These are phyloP conservation scores for Sphaerobolus stellatus DNA, from an alignment of 1,284 basidiomycete genomes.

Conservation along the genomic window DNA sequence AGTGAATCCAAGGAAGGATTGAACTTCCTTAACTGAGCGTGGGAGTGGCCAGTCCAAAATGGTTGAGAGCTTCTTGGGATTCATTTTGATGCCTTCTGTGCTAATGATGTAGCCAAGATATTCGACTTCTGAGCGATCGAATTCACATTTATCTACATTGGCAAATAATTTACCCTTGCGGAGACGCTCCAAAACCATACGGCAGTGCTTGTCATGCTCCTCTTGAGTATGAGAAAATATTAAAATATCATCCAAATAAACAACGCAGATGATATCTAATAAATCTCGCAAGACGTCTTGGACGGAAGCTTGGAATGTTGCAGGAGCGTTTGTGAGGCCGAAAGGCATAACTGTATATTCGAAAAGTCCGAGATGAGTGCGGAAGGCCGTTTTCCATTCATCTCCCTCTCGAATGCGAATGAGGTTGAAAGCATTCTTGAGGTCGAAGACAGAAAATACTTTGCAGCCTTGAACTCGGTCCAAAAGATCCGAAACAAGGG, in stretches of 20 bases:
- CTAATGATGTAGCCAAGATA: too few species aligned
- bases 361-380: constrained; percentile 22
- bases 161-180: constrained; percentile 8
- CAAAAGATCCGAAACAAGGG: too few species aligned
- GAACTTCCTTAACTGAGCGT: constrained; percentile 20
- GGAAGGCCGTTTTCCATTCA: constrained; percentile 38
- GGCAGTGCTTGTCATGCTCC: not conserved
- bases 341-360: not conserved
- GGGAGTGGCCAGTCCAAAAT: constrained; percentile 33
- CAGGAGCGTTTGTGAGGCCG: not conserved
- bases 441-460: too few species aligned
- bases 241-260: not conserved
- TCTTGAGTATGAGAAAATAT: not conserved
- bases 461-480: too few species aligned
- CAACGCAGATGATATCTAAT: too few species aligned
- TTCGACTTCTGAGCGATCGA: too few species aligned
- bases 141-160: too few species aligned
- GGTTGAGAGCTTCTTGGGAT: constrained; percentile 27
- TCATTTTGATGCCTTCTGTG: too few species aligned
- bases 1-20: constrained; percentile 21
- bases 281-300: too few species aligned
- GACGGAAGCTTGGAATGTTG: not conserved
- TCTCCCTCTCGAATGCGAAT: constrained; percentile 34
- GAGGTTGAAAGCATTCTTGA: constrained; percentile 33
- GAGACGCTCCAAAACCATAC: not conserved